Evolutionary conservation across 2,329 filamentous ascomycete genomes (phyloP).

Genomic region (Sclerotinia subarctica): DNA sequence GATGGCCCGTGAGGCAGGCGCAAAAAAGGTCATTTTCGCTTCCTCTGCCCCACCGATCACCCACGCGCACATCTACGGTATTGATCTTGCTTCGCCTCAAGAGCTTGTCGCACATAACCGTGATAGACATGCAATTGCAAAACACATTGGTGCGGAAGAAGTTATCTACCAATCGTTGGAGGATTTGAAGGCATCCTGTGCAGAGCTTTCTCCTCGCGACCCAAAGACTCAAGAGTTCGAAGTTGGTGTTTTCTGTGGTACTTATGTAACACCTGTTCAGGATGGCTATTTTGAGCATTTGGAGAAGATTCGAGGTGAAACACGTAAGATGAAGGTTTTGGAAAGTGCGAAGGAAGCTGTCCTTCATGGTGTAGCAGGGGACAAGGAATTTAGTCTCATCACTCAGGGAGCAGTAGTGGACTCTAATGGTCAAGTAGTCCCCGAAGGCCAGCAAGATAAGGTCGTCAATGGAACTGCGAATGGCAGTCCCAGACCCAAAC

Average conservation of each 20-base stretch:
- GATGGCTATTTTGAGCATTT: conserved; percentile 80
- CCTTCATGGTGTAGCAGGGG: conserved; percentile 57
- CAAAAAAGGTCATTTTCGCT: conserved; percentile 77
- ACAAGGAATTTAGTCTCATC: conserved; percentile 59
- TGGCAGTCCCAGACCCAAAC: conserved; percentile 30
- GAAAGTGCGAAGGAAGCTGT: conserved; percentile 64
- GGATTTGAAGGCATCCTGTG: conserved; percentile 77
- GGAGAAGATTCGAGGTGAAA: conserved; percentile 67
- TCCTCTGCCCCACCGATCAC: conserved; percentile 80
- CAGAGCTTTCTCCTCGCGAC: conserved; percentile 62
- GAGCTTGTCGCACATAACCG: conserved; percentile 71
- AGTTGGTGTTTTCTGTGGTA: conserved; percentile 86
- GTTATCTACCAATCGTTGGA: conserved; percentile 75
- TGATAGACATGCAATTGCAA: conserved; percentile 57
- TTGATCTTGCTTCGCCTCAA: conserved; percentile 67
- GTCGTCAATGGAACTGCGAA: conserved; percentile 27
- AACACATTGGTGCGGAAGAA: conserved; percentile 68
- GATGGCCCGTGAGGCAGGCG: conserved; percentile 83
- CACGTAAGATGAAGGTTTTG: conserved; percentile 62
- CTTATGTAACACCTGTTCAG: conserved; percentile 77
- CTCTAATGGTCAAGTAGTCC: conserved; percentile 54
- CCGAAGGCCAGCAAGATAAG: conserved; percentile 33
- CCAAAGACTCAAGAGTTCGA: conserved; percentile 66
- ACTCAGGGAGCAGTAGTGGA: conserved; percentile 59
- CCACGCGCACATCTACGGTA: conserved; percentile 83